These are phyloP conservation scores for Brettanomyces bruxellensis DNA, from an alignment of 805 yeast species.

Conservation along the genomic window DNA sequence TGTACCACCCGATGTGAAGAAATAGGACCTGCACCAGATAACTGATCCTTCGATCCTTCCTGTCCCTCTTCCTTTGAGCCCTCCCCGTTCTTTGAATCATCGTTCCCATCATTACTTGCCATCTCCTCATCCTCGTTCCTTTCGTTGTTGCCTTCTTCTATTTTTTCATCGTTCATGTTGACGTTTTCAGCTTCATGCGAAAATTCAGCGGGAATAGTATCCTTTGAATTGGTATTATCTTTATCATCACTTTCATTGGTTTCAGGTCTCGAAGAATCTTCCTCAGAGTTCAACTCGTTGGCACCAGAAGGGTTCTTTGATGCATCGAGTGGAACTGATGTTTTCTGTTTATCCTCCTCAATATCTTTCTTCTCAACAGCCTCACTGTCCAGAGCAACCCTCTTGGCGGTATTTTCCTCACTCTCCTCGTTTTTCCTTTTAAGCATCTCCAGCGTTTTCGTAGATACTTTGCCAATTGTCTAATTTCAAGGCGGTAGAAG, in stretches of 20 bases:
- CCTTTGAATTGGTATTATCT: background rate
- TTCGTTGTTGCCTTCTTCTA: background rate
- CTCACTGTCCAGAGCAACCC: slow-evolving; percentile 66
- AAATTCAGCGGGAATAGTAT: background rate
- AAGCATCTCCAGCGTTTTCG: slow-evolving; percentile 22
- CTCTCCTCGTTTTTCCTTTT: slow-evolving; percentile 66
- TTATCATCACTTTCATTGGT: background rate
- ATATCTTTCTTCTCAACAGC: slow-evolving; percentile 35
- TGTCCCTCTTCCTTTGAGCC: background rate
- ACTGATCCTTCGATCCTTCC: too few species aligned
- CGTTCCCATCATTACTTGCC: background rate
- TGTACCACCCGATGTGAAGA: slow-evolving; percentile 14
- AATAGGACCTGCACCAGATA: background rate
- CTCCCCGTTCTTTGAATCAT: background rate
- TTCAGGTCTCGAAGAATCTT: background rate
- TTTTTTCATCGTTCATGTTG: background rate
- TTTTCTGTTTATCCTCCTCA: slow-evolving; percentile 31
- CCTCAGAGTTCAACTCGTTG: background rate
- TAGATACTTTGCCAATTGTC: too few species aligned
- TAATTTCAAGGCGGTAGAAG: too few species aligned
- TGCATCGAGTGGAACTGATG: slow-evolving; percentile 29
- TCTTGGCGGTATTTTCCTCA: slow-evolving; percentile 43
- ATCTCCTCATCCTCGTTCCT: background rate
- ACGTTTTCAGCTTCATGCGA: too few species aligned
- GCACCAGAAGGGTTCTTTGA: slow-evolving; percentile 4